Conservation (phyloP, 805 yeast genomes). For the Monosporozyma siamensis region DNA sequence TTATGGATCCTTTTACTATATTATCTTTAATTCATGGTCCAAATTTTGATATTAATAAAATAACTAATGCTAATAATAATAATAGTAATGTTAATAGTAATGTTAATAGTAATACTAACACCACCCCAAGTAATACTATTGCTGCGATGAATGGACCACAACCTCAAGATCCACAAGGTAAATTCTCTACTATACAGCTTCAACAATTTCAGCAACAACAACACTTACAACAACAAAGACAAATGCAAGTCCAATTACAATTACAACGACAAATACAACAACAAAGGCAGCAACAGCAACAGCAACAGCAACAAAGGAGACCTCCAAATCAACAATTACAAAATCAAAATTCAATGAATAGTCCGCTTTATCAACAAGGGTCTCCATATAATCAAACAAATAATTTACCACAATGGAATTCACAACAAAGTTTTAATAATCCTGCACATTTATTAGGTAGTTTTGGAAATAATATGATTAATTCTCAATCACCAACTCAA, state of each 20-base stretch:
- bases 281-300: slow-evolving; percentile 1
- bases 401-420: neutral
- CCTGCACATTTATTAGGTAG: neutral
- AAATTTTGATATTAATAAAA: neutral
- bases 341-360: neutral
- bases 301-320: slow-evolving; percentile 1
- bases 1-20: slow-evolving; percentile 19
- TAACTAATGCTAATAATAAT: neutral
- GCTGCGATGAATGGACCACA: neutral
- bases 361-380: slow-evolving; percentile 1
- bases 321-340: neutral
- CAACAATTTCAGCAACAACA: slow-evolving; percentile 3
- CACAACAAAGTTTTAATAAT: neutral
- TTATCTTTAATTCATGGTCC: neutral
- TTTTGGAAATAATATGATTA: neutral
- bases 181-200: neutral
- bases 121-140: neutral
- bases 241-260: slow-evolving; percentile 2
- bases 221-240: neutral
- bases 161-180: neutral
- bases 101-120: neutral
- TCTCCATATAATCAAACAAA: neutral
- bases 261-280: neutral
- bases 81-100: neutral
- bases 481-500: too few species aligned